Evolutionary conservation across 1,139 yeast species (phyloP), one percentile per base, ranked within the genome.

Genomic region (Candida pseudocylindracea): DNA sequence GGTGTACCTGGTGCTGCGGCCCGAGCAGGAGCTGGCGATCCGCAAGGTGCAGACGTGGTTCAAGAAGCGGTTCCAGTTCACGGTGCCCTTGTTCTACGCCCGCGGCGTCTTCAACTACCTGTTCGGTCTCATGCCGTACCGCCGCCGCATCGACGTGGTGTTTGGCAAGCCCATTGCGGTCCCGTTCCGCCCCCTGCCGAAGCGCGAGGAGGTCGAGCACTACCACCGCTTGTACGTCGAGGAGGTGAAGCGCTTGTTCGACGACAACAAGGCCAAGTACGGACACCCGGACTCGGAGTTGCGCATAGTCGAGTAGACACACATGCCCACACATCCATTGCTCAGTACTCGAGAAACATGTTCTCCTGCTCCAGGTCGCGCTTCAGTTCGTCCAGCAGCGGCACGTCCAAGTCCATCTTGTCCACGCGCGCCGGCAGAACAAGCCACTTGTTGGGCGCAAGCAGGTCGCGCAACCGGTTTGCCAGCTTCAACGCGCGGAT

Each of bases 61-160:
- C 48, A 85, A 88, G 45, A 57, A 58, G 29, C 60, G 55, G 30
- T 63, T 72, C 36, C 88, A 85, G 3, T 88, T 85, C 51, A 85
- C 98, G 0, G 46, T 88, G 11, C 98, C 98, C 1, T 67, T 88
- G 37, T 78, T 88, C 54, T 76, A 83, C 46, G 95, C 95, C 0
- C 61, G 96, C 33, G 96, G 98, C 0, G 64, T 88, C 1, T 83
- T 88, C 52, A 81, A 85, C 44, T 80, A 85, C 45, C 93, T 85
- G 47, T 80, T 79, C 53, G 98, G 98, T 0, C 56, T 88, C 30
- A 54, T 91, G 38, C 96, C 98, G 1, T 85, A 68, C 49, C 60
- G 95, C 40, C 66, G 73, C 36, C 81, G 85, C 1, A 75, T 88
- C 35, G 64, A 79, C 41, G 65, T 85, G 20, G 81, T 79, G 28